Evolutionary conservation across 192 early-diverging fungal species (phyloP).

Genomic region (Cladochytrium replicatum): DNA sequence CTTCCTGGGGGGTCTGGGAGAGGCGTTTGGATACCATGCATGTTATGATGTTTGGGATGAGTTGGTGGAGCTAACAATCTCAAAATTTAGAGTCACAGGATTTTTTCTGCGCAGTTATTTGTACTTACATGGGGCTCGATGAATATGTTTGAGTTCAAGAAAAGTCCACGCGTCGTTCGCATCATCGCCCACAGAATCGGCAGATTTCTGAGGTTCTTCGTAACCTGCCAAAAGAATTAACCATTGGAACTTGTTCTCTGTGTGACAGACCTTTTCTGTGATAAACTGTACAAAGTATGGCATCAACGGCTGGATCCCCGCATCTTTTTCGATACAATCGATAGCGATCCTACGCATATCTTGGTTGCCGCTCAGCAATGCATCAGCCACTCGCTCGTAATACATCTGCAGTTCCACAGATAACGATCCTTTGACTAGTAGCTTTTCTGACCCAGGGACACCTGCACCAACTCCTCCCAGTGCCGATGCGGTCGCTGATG

Average conservation of each 20-base stretch:
- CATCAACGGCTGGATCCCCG: constrained; percentile 87
- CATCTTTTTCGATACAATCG: constrained; percentile 74
- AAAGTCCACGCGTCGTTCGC: constrained; percentile 64
- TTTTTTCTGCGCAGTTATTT: background rate
- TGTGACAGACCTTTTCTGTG: constrained; percentile 54
- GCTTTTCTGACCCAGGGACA: constrained; percentile 21
- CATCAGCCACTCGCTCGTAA: constrained; percentile 82
- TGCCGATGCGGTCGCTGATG: background rate
- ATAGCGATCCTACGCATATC: constrained; percentile 65
- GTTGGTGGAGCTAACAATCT: constrained; percentile 72
- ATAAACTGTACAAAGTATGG: constrained; percentile 94
- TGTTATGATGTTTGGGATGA: constrained; percentile 87
- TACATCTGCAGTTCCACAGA: constrained; percentile 92
- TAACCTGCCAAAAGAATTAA: constrained; percentile 39
- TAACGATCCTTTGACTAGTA: constrained; percentile 79
- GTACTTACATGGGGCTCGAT: constrained; percentile 83
- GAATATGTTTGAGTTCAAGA: constrained; percentile 81
- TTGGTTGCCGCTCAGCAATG: constrained; percentile 58
- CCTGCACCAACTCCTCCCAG: constrained; percentile 9
- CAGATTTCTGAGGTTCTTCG: constrained; percentile 67
- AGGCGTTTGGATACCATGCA: constrained; percentile 82
- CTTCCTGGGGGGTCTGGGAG: constrained; percentile 52
- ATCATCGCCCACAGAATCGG: constrained; percentile 63
- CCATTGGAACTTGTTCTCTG: background rate
- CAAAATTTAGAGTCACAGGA: background rate